These are phyloP conservation scores for Tricholoma terreum DNA, from an alignment of 768 basidiomycete species.

Conservation along the genomic window DNA sequence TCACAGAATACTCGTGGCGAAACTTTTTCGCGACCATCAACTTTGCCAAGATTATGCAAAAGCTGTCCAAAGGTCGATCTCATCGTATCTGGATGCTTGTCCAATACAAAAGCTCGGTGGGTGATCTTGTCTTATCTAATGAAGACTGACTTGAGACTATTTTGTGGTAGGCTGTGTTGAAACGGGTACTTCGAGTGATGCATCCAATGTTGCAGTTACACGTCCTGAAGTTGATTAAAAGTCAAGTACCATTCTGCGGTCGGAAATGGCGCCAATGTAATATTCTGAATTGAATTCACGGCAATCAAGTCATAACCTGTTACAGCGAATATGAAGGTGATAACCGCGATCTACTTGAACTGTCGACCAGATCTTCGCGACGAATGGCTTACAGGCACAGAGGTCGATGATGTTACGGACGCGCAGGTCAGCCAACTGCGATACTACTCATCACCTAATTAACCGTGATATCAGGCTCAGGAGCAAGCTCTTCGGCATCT, in stretches of 20 bases:
- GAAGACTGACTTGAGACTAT: background rate
- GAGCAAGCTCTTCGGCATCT: slow-evolving; percentile 92
- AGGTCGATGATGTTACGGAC: slow-evolving; percentile 89
- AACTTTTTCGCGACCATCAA: slow-evolving; percentile 98
- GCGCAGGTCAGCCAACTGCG: slow-evolving; percentile 60
- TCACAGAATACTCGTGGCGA: slow-evolving; percentile 94
- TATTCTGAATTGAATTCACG: slow-evolving; percentile 17
- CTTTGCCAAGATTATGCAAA: slow-evolving; percentile 97
- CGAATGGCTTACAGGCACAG: slow-evolving; percentile 94
- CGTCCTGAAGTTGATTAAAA: slow-evolving; percentile 96
- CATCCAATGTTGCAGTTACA: slow-evolving; percentile 94
- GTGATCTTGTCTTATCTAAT: slow-evolving; percentile 19
- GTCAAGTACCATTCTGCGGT: slow-evolving; percentile 97
- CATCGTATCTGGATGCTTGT: slow-evolving; percentile 95
- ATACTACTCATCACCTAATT: slow-evolving; percentile 8
- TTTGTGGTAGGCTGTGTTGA: slow-evolving; percentile 79
- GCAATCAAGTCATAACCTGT: slow-evolving; percentile 2
- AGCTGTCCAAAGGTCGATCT: slow-evolving; percentile 90
- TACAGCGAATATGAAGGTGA: slow-evolving; percentile 98
- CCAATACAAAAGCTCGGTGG: slow-evolving; percentile 96
- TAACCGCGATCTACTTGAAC: slow-evolving; percentile 96
- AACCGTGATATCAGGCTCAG: slow-evolving; percentile 60
- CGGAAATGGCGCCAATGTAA: slow-evolving; percentile 96
- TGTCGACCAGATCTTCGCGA: slow-evolving; percentile 95
- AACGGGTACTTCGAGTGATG: slow-evolving; percentile 89